Conservation (phyloP, 2,329 filamentous ascomycete genomes). For the Pezicula radicicola region DNA sequence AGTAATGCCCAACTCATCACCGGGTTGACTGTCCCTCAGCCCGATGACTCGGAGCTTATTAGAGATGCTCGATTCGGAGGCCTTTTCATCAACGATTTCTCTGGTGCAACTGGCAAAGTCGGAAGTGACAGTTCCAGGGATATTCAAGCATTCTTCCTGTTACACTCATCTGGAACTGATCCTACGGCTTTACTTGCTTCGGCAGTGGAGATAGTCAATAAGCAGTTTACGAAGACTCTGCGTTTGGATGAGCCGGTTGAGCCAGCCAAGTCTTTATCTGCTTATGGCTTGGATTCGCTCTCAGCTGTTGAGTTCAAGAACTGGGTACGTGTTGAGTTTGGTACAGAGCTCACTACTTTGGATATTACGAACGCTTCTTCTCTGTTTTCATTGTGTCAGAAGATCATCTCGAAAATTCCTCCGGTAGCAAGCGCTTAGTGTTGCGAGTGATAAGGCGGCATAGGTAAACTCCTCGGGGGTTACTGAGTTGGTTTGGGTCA, state of each 20-base stretch:
- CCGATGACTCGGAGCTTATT: constrained; percentile 18
- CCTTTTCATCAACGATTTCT: constrained; percentile 1
- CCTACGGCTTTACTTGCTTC: constrained; percentile 10
- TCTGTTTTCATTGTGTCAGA: neutral
- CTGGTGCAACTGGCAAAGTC: neutral
- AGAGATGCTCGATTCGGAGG: constrained; percentile 23
- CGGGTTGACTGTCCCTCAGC: constrained; percentile 22
- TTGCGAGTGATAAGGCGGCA: no score
- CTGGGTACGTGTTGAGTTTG: constrained; percentile 41
- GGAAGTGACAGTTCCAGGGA: constrained; percentile 20
- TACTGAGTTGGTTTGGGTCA: no score
- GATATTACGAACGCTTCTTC: constrained; percentile 29
- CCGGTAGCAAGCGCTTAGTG: no score
- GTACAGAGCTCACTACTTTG: constrained; percentile 43
- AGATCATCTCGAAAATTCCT: neutral
- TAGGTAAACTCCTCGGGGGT: no score
- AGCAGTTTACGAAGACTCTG: constrained; percentile 22
- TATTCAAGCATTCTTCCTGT: constrained; percentile 8
- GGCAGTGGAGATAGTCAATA: constrained; percentile 18
- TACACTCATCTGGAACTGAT: constrained; percentile 12
- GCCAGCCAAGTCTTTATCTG: constrained; percentile 15
- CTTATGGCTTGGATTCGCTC: constrained; percentile 42
- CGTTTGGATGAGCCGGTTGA: constrained; percentile 21
- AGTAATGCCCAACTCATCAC: constrained; percentile 25
- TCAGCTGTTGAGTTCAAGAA: constrained; percentile 48